Percentiles rank a stretch among this genome's conserved stretches.
Conservation (phyloP, 306 rosid genomes). For the Quercus variabilis region DNA sequence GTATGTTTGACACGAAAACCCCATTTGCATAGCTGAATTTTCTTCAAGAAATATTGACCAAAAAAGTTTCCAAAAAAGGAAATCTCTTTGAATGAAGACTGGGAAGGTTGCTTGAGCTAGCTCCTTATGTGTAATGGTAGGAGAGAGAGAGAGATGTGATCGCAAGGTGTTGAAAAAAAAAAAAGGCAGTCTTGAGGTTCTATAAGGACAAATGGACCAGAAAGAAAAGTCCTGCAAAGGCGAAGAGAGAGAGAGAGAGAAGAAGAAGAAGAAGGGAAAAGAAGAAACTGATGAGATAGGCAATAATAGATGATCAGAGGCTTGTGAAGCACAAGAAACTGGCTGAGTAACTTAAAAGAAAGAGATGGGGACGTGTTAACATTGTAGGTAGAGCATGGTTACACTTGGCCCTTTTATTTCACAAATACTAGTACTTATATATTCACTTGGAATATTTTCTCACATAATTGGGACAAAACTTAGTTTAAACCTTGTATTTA, state of each 20-base stretch:
- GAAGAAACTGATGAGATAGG: not conserved
- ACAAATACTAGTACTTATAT: too few relatives aligned
- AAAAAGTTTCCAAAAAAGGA: not conserved
- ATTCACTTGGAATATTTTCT: too few relatives aligned
- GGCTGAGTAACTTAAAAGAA: slow-evolving; percentile 13
- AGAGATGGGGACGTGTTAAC: slow-evolving; percentile 25
- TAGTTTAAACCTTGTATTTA: too few relatives aligned
- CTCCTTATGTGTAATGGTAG: not conserved
- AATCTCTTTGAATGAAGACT: too few relatives aligned
- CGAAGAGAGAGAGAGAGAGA: not conserved
- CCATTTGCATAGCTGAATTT: slow-evolving; percentile 1
- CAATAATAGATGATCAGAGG: not conserved
- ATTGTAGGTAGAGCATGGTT: slow-evolving; percentile 10
- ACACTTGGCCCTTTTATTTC: not conserved
- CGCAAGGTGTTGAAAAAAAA: not conserved
- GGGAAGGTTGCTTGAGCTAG: not conserved
- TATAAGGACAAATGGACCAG: not conserved
- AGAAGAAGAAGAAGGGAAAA: not conserved
- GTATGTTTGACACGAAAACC: not conserved
- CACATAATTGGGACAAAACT: too few relatives aligned
- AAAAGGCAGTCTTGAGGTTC: not conserved
- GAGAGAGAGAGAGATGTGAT: not conserved
- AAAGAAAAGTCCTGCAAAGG: not conserved
- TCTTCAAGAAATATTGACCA: not conserved
- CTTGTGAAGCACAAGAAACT: slow-evolving; percentile 3